Evolutionary conservation across 2,329 filamentous ascomycete genomes (phyloP).

Genomic region (Pseudogymnoascus sp.): DNA sequence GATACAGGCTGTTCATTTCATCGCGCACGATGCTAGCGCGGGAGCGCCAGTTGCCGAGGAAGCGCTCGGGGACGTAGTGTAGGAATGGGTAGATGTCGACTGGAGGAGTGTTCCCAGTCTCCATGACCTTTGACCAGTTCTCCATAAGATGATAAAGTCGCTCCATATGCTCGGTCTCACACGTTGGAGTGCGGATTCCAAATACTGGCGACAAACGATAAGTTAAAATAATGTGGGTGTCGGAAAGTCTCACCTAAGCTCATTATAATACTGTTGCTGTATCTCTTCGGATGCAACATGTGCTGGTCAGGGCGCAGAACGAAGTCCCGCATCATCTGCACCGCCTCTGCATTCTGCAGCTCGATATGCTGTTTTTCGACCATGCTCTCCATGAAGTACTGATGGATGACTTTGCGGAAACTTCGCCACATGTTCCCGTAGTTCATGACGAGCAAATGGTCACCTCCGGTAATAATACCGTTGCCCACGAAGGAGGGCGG

Average conservation of each 20-base stretch:
- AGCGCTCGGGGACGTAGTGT: conserved; percentile 34
- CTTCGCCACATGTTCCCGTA: conserved; percentile 39
- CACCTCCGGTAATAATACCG: conserved; percentile 37
- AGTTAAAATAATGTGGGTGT: not conserved
- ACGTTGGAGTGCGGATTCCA: conserved; percentile 29
- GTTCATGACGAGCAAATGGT: conserved; percentile 42
- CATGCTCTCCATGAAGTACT: conserved; percentile 37
- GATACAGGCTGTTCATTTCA: conserved; percentile 37
- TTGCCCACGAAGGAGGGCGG: conserved; percentile 37
- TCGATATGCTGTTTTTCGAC: conserved; percentile 37
- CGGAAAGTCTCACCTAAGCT: conserved; percentile 26
- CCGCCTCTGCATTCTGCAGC: conserved; percentile 41
- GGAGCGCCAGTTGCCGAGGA: conserved; percentile 35
- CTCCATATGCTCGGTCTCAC: conserved; percentile 31
- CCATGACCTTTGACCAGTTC: conserved; percentile 37
- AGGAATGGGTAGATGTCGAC: conserved; percentile 41
- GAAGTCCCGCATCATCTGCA: conserved; percentile 41
- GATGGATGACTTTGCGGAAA: conserved; percentile 40
- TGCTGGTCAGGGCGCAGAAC: conserved; percentile 34
- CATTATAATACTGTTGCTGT: conserved; percentile 43
- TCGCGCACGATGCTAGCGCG: conserved; percentile 32
- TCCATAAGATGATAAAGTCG: conserved; percentile 37
- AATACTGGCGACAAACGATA: conserved; percentile 22
- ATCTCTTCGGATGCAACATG: conserved; percentile 42
- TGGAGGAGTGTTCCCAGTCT: conserved; percentile 41